Conservation (phyloP, 164 flowering plant species). For the Buxus sempervirens region DNA sequence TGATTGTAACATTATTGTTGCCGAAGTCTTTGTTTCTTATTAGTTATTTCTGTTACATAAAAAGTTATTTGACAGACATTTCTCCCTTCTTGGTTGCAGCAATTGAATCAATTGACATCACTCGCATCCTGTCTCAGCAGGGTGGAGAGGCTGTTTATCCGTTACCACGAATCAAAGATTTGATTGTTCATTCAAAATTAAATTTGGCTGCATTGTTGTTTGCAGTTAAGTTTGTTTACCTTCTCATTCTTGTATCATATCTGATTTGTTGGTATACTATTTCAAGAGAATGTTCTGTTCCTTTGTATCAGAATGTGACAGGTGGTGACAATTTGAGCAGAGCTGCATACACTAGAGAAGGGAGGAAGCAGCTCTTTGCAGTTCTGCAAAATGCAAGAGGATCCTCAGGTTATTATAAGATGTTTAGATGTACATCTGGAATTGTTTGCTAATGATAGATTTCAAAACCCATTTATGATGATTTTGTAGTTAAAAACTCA, state of each 20-base stretch:
- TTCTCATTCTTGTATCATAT: constrained; percentile 3
- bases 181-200: constrained; percentile 83
- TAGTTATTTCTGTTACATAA: neutral
- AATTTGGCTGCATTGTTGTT: constrained; percentile 82
- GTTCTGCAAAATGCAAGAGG: constrained; percentile 98
- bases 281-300: neutral
- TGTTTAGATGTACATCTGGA: neutral
- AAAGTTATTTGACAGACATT: constrained; percentile 1
- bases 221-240: constrained; percentile 60
- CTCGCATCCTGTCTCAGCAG: constrained; percentile 83
- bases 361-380: constrained; percentile 93
- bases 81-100: constrained; percentile 42
- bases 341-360: constrained; percentile 92
- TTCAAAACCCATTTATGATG: too few species aligned
- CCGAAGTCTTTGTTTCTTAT: neutral
- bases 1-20: neutral
- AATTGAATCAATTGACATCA: constrained; percentile 86
- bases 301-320: constrained; percentile 50
- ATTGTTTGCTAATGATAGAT: too few species aligned
- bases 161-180: constrained; percentile 67
- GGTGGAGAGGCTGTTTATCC: constrained; percentile 98
- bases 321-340: constrained; percentile 58
- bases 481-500: too few species aligned
- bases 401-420: constrained; percentile 73
- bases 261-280: constrained; percentile 9